These are phyloP conservation scores for Uronychia setigera DNA, from an alignment of 73 alveolate genomes.

Conservation along the genomic window DNA sequence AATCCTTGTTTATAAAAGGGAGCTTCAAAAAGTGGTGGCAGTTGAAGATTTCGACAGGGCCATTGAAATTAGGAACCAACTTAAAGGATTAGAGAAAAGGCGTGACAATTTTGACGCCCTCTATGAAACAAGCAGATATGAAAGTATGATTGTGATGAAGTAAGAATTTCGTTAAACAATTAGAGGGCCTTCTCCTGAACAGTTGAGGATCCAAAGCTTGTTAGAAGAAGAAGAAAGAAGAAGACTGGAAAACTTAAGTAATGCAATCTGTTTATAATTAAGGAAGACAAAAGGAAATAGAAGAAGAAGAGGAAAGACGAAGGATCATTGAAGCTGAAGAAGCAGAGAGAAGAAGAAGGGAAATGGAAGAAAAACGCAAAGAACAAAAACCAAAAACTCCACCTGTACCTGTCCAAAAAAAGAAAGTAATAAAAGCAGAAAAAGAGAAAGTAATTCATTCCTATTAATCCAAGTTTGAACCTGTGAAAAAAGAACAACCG, in stretches of 20 bases:
- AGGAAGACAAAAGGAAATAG: conserved; percentile 1
- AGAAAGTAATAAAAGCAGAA: conserved; percentile 37
- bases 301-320: conserved; percentile 78
- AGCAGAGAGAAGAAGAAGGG: conserved; percentile 45
- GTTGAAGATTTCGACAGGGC: conserved; percentile 94
- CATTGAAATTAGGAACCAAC: conserved; percentile 81
- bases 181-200: conserved; percentile 18
- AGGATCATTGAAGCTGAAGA: conserved; percentile 44
- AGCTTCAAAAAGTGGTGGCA: conserved; percentile 84
- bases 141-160: conserved; percentile 89
- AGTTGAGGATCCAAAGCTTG: conserved; percentile 53
- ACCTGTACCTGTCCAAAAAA: conserved; percentile 6
- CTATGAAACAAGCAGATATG: conserved; percentile 96
- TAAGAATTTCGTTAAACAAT: not conserved
- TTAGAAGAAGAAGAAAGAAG: conserved; percentile 85
- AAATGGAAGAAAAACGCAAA: conserved; percentile 23
- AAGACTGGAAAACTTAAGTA: conserved; percentile 43
- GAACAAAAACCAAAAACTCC: not conserved
- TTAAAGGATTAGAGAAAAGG: conserved; percentile 77
- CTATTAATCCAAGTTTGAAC: not conserved
- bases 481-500: conserved; percentile 29
- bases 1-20: conserved; percentile 91
- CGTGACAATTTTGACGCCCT: conserved; percentile 96
- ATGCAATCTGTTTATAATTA: not conserved
- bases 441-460: conserved; percentile 38